phyloP scores from a whole-genome alignment of 768 basidiomycete species.

The Pleurotus platypus region DNA sequence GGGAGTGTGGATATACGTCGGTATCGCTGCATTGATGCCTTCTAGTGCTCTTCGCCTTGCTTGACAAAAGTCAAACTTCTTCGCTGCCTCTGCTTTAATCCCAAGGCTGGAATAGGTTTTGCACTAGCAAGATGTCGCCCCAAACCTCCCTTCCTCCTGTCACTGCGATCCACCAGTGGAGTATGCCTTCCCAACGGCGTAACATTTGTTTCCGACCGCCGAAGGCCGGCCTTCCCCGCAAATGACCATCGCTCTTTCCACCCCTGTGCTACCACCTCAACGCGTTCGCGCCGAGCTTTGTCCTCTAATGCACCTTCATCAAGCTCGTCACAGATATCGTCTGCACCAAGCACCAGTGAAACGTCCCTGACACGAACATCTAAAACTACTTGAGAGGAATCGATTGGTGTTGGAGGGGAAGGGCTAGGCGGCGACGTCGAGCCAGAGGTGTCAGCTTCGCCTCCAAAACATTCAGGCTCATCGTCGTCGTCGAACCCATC shows the following conservation, averaged over 20 bases:
- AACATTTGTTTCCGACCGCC: constrained; percentile 42
- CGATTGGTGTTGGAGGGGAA: constrained; percentile 34
- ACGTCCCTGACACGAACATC: constrained; percentile 20
- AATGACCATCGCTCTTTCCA: constrained; percentile 53
- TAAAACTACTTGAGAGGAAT: constrained; percentile 14
- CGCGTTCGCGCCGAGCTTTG: constrained; percentile 20
- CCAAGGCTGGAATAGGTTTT: background rate
- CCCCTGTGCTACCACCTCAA: constrained; percentile 43
- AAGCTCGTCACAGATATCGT: constrained; percentile 12
- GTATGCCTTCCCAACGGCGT: constrained; percentile 37
- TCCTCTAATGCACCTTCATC: constrained; percentile 19
- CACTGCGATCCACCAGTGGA: background rate
- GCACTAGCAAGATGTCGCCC: background rate
- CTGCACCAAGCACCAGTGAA: too few relatives aligned
- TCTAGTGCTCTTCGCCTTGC: background rate
- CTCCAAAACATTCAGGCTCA: background rate
- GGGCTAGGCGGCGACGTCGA: constrained; percentile 27
- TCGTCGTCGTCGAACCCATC: constrained; percentile 34
- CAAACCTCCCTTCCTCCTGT: background rate
- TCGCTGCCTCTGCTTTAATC: background rate
- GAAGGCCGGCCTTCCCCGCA: constrained; percentile 21
- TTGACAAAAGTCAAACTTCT: constrained; percentile 1
- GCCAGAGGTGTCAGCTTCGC: constrained; percentile 14
- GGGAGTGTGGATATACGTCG: too few relatives aligned
- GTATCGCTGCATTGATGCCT: too few relatives aligned